A percentile compares a stretch with the other conserved stretches of the same genome.
Evolutionary conservation across 768 basidiomycete species (phyloP).

Genomic region (Coprinopsis sp.): DNA sequence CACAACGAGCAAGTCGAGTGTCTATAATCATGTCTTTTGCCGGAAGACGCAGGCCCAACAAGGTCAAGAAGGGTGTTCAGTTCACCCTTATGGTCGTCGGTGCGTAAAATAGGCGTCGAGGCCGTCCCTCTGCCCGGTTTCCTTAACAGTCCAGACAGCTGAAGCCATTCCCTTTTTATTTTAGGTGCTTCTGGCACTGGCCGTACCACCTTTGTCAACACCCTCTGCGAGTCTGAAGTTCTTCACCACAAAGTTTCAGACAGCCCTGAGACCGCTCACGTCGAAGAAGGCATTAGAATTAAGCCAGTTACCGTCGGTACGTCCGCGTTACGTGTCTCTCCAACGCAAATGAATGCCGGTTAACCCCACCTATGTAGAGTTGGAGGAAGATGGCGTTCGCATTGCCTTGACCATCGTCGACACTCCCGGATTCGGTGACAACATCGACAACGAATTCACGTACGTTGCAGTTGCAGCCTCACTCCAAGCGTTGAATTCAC

Average conservation of each 20-base stretch:
- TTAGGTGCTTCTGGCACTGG: constrained; percentile 95
- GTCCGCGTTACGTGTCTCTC: constrained; percentile 23
- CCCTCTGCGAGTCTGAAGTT: constrained; percentile 94
- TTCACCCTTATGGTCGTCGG: constrained; percentile 98
- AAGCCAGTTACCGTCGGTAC: constrained; percentile 91
- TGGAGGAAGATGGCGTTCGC: constrained; percentile 97
- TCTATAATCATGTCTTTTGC: constrained; percentile 73
- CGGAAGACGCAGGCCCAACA: constrained; percentile 84
- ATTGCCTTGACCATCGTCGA: constrained; percentile 98
- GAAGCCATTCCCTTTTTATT: constrained; percentile 11
- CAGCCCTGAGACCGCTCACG: constrained; percentile 82
- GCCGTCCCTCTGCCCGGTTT: constrained; percentile 1
- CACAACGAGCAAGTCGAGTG: too few relatives aligned
- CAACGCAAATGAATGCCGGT: constrained; percentile 5
- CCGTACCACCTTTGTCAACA: constrained; percentile 98
- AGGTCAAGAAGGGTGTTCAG: constrained; percentile 98
- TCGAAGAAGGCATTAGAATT: constrained; percentile 92
- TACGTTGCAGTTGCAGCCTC: constrained; percentile 38
- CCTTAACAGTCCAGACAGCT: neutral
- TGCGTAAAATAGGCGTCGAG: constrained; percentile 37
- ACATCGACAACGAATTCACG: constrained; percentile 98
- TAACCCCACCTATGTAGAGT: constrained; percentile 48
- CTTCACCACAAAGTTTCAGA: constrained; percentile 83
- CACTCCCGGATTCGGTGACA: constrained; percentile 98
- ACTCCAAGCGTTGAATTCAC: neutral